Conservation (phyloP, 176 grass and related monocot genomes). For the Calamus simplicifolius region DNA sequence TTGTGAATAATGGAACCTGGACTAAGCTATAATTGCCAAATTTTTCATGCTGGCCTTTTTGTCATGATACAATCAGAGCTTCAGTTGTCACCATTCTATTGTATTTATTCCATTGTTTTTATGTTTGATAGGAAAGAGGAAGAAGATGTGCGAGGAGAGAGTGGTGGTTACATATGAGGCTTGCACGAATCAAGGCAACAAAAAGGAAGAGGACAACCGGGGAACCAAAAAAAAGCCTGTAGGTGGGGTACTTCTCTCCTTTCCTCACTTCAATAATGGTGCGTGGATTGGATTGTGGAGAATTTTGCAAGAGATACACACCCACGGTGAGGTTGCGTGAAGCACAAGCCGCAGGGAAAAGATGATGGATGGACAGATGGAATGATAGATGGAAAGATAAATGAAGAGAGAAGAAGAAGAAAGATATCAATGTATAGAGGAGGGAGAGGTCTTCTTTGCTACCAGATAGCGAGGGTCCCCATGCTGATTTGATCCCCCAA, state of each 20-base stretch:
- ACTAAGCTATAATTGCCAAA: no score
- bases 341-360: constrained; percentile 2
- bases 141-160: background rate
- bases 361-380: constrained; percentile 40
- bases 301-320: constrained; percentile 7
- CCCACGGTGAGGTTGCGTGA: constrained; percentile 35
- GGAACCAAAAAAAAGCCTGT: background rate
- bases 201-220: background rate
- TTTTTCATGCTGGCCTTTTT: no score
- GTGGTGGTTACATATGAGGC: constrained; percentile 1
- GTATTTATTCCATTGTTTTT: no score
- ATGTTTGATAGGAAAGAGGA: no score
- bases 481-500: constrained; percentile 55
- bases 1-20: no score
- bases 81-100: no score
- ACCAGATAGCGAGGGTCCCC: constrained; percentile 16
- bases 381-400: constrained; percentile 38
- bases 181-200: constrained; percentile 8
- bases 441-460: no score
- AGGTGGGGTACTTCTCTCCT: background rate
- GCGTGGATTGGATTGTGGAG: constrained; percentile 11
- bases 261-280: background rate
- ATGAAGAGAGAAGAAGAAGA: constrained; percentile 17
- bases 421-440: background rate
- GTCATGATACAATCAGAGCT: no score